Base-by-base conservation (phyloP, 2,329 filamentous ascomycete genomes). In the Pyricularia pennisetigena region DNA sequence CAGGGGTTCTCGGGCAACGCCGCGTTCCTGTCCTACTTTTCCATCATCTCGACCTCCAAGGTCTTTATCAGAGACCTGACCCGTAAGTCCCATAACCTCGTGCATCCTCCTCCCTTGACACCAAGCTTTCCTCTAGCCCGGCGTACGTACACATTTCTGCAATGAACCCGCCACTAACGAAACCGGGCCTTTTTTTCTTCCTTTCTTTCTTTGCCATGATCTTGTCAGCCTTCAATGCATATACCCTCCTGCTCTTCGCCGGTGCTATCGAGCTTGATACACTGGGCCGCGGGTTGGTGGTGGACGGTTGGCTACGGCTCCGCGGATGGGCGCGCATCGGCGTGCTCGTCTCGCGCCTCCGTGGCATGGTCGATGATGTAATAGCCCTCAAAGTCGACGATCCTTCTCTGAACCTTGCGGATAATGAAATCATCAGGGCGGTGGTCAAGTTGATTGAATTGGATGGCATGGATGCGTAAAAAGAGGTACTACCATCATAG, bases 271-370 rank as follows among this genome's bases (percentile, higher is more conserved):
- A 88, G 69, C 86, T 98, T 3, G 95, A 98, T 78, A 97, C 93
- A 0, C 82, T 93, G 62, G 94, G 94, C 6, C 84, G 94, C 26
- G 95, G 95, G 0, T 80, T 99, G 23, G 82, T 97, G 3, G 92
- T 99, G 3, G 95, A 98, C 78, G 93, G 92, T 67, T 98, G 94
- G 95, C 82, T 98, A 68, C 78, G 83, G 49, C 80, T 99, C 35
- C 85, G 93, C 28, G 95, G 95, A 0, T 99, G 95, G 95, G 94
- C 95, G 0, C 86, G 95, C 64, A 95, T 99, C 71, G 95, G 94
- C 32, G 94, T 98, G 14, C 78, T 99, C 72, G 90, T 97, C 2
- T 91, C 90, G 64, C 84, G 94, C 70, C 79, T 99, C 72, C 85
- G 95, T 71, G 88, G 88, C 69, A 91, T 98, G 88, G 83, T 99